Conservation (phyloP, 345 rosid species). For the Pugionium cornutum region DNA sequence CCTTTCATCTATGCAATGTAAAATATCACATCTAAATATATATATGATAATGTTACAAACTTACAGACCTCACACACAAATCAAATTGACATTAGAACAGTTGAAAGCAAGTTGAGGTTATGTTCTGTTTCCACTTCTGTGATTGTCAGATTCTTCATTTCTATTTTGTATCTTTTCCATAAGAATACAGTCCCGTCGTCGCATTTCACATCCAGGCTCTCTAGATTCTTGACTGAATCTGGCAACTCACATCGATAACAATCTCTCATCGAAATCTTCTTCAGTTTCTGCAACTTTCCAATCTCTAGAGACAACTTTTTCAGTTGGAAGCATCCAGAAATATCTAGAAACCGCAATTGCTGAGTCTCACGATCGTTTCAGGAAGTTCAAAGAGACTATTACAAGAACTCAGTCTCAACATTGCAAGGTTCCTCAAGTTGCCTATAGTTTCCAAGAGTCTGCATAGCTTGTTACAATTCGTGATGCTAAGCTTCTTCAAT, state of each 20-base stretch:
- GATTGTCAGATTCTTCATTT: slow-evolving; percentile 35
- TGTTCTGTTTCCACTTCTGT: slow-evolving; percentile 35
- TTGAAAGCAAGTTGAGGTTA: slow-evolving; percentile 39
- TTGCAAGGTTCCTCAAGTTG: slow-evolving; percentile 44
- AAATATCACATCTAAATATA: slow-evolving; percentile 26
- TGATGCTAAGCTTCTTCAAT: slow-evolving; percentile 53
- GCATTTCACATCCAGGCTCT: slow-evolving; percentile 48
- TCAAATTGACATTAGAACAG: slow-evolving; percentile 8
- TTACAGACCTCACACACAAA: background rate
- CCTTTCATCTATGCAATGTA: slow-evolving; percentile 28
- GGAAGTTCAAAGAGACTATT: slow-evolving; percentile 47
- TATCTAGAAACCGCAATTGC: slow-evolving; percentile 43
- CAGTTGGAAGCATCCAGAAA: slow-evolving; percentile 49
- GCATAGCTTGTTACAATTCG: slow-evolving; percentile 55
- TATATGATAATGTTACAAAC: slow-evolving; percentile 15
- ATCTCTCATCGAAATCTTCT: slow-evolving; percentile 51
- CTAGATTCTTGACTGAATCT: slow-evolving; percentile 38
- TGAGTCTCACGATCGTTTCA: slow-evolving; percentile 45
- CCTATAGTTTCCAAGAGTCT: slow-evolving; percentile 43
- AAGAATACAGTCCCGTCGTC: slow-evolving; percentile 48
- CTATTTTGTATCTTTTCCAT: slow-evolving; percentile 42
- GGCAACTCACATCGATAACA: slow-evolving; percentile 51
- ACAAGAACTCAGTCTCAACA: slow-evolving; percentile 53
- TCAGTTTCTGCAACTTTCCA: slow-evolving; percentile 45
- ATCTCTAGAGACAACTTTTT: slow-evolving; percentile 45